phyloP scores from a whole-genome alignment of 2,329 filamentous ascomycete genomes.

The Trichoderma simmonsii region DNA sequence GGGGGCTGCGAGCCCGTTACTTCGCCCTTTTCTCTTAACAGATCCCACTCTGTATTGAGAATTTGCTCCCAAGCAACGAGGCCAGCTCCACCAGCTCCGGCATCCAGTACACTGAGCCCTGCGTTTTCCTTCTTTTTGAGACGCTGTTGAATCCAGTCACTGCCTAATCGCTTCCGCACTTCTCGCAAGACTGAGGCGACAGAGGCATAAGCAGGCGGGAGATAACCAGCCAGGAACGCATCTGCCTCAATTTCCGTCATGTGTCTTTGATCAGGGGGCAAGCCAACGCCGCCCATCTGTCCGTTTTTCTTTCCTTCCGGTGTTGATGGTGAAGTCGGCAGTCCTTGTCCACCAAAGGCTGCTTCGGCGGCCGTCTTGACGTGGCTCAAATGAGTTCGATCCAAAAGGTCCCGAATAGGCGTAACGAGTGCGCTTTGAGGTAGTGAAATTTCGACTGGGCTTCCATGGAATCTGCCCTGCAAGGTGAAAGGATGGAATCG shows the following conservation, averaged over 20 bases:
- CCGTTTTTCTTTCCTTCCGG: conserved; percentile 54
- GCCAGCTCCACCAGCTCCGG: conserved; percentile 70
- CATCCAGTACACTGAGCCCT: conserved; percentile 67
- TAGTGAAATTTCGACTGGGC: conserved; percentile 70
- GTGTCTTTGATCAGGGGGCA: conserved; percentile 60
- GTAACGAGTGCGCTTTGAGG: conserved; percentile 66
- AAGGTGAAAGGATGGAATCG: conserved; percentile 73
- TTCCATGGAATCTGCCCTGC: conserved; percentile 70
- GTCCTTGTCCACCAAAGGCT: conserved; percentile 70
- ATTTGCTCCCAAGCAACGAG: conserved; percentile 76
- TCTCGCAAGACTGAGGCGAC: conserved; percentile 67
- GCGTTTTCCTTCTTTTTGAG: conserved; percentile 55
- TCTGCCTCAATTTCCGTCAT: conserved; percentile 77
- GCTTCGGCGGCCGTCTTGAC: conserved; percentile 68
- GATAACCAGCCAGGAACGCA: conserved; percentile 64
- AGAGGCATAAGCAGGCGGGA: conserved; percentile 70
- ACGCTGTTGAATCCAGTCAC: conserved; percentile 65
- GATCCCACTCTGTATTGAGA: conserved; percentile 74
- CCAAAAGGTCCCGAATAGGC: conserved; percentile 68
- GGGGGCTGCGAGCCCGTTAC: conserved; percentile 45
- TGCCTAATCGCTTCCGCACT: conserved; percentile 68
- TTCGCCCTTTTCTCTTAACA: conserved; percentile 55
- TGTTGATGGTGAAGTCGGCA: conserved; percentile 76
- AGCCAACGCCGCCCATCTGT: conserved; percentile 61
- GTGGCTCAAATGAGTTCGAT: conserved; percentile 68